Evolutionary conservation across 164 flowering plant species (phyloP).

Genomic region (Cinnamomum micranthum): DNA sequence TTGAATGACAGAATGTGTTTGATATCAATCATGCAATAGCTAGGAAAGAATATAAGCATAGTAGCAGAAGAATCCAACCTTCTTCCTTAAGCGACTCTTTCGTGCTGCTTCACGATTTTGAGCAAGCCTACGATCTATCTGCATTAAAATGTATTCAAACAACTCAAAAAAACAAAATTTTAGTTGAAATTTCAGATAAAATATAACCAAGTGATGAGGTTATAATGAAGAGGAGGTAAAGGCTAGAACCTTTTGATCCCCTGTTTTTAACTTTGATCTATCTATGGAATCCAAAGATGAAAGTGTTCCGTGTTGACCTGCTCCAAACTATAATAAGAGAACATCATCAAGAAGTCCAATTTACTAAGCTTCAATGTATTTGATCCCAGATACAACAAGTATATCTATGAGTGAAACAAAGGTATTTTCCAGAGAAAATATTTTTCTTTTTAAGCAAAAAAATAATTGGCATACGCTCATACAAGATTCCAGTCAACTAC

Average conservation of each 20-base stretch:
- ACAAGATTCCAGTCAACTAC: too few species aligned
- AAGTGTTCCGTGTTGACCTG: constrained; percentile 40
- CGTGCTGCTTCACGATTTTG: constrained; percentile 90
- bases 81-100: constrained; percentile 77
- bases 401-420: too few species aligned
- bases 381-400: too few species aligned
- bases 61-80: constrained; percentile 30
- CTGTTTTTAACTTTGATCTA: constrained; percentile 43
- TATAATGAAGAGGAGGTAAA: background rate
- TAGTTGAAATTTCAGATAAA: background rate
- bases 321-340: constrained; percentile 31
- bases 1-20: too few species aligned
- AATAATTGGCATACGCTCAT: too few species aligned
- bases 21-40: too few species aligned
- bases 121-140: constrained; percentile 81
- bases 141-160: constrained; percentile 7
- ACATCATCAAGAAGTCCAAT: background rate
- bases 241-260: constrained; percentile 66
- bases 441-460: too few species aligned
- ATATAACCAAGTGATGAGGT: background rate
- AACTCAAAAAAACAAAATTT: too few species aligned
- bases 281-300: constrained; percentile 50
- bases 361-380: too few species aligned
- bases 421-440: too few species aligned
- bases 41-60: too few species aligned